Conservation (phyloP, 176 grass and related monocot species). For the Oryza officinalis region DNA sequence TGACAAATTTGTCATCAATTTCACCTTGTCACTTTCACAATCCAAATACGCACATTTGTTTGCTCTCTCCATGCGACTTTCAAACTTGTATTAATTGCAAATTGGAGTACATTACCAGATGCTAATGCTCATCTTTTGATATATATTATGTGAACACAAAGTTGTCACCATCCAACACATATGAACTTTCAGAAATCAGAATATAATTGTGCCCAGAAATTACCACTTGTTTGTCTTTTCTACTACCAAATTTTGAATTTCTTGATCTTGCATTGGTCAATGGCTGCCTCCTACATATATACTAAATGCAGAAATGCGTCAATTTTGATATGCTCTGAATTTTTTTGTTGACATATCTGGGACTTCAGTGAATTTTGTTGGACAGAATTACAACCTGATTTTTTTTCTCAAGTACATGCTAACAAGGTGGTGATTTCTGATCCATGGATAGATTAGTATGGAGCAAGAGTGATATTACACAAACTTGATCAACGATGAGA, state of each 20-base stretch:
- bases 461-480: no score
- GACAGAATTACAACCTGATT: no score
- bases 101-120: neutral
- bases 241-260: constrained; percentile 2
- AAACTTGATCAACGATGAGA: no score
- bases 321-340: no score
- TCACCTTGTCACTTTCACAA: constrained; percentile 35
- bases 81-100: neutral
- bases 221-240: constrained; percentile 1
- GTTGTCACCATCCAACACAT: constrained; percentile 31
- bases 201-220: neutral
- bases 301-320: constrained; percentile 2
- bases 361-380: no score
- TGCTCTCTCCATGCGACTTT: neutral
- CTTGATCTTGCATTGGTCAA: constrained; percentile 38
- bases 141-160: constrained; percentile 1
- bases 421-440: no score
- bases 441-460: no score
- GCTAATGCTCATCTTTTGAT: constrained; percentile 8
- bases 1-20: constrained; percentile 26
- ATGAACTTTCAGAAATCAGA: constrained; percentile 2
- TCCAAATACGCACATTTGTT: constrained; percentile 25
- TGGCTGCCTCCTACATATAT: neutral
- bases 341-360: no score
- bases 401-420: no score